These are phyloP conservation scores for Mychonastes homosphaera DNA, from an alignment of 139 green algal genomes.

Conservation along the genomic window DNA sequence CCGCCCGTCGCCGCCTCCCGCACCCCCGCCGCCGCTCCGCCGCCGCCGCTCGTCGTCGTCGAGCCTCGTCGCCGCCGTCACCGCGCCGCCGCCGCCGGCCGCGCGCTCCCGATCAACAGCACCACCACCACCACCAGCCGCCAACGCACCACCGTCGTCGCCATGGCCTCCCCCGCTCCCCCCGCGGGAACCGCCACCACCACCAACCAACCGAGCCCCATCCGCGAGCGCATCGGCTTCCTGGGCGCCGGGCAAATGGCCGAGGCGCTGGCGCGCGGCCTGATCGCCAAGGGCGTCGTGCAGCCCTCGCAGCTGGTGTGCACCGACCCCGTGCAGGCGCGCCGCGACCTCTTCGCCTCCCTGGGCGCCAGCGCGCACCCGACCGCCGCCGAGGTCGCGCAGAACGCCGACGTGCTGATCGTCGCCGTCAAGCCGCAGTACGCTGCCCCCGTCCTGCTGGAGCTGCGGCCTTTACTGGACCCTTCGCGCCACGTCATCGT, in stretches of 20 bases:
- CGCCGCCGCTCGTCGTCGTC: too few relatives aligned
- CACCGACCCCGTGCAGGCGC: constrained; percentile 45
- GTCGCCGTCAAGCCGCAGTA: constrained; percentile 89
- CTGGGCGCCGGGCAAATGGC: constrained; percentile 72
- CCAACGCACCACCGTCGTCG: too few relatives aligned
- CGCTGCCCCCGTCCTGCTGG: constrained; percentile 38
- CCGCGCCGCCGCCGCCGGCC: too few relatives aligned
- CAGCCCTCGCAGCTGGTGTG: constrained; percentile 40
- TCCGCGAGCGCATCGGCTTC: constrained; percentile 59
- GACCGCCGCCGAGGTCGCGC: constrained; percentile 45
- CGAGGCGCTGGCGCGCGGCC: constrained; percentile 75
- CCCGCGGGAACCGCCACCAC: too few relatives aligned
- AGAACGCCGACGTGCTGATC: constrained; percentile 74
- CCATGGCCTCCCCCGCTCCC: too few relatives aligned
- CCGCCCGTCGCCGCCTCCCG: too few relatives aligned
- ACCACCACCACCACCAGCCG: too few relatives aligned
- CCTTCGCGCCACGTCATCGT: constrained; percentile 52
- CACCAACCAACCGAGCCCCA: too few relatives aligned
- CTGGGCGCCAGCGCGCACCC: constrained; percentile 41
- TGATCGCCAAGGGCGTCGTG: constrained; percentile 56
- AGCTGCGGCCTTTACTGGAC: constrained; percentile 17
- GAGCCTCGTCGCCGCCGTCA: too few relatives aligned
- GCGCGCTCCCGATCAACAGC: too few relatives aligned
- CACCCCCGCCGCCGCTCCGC: too few relatives aligned
- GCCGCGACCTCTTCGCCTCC: constrained; percentile 62